These are phyloP conservation scores for Dactylellina haptotyla DNA, from an alignment of 2,329 filamentous ascomycete species.

Conservation along the genomic window DNA sequence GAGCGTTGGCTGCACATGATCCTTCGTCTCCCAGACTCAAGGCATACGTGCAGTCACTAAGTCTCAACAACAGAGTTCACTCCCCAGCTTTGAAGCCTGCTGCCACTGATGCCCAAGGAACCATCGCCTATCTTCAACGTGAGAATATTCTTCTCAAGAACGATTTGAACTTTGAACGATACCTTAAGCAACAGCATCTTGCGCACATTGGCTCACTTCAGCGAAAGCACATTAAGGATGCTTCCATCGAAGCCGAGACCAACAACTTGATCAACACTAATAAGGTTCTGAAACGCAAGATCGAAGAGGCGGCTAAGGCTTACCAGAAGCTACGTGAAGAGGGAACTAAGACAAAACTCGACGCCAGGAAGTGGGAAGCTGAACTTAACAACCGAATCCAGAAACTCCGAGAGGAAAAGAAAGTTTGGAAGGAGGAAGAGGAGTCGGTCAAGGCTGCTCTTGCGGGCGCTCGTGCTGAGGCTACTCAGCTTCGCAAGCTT, in stretches of 20 bases:
- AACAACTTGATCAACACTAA: constrained; percentile 83
- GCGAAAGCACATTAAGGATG: constrained; percentile 77
- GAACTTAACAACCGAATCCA: constrained; percentile 75
- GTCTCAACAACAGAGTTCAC: constrained; percentile 55
- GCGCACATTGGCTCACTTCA: constrained; percentile 82
- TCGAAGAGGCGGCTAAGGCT: constrained; percentile 76
- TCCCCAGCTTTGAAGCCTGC: constrained; percentile 58
- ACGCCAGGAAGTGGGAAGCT: constrained; percentile 81
- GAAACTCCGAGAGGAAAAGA: constrained; percentile 75
- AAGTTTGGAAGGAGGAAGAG: constrained; percentile 70
- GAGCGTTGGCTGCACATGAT: constrained; percentile 50
- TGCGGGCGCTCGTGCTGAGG: constrained; percentile 69
- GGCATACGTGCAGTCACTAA: constrained; percentile 59
- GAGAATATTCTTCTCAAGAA: constrained; percentile 81
- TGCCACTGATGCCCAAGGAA: constrained; percentile 60
- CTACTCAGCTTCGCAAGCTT: constrained; percentile 72
- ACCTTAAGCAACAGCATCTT: constrained; percentile 84
- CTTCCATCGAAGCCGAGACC: constrained; percentile 81
- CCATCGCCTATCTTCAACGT: constrained; percentile 71
- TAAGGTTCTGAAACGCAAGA: constrained; percentile 75
- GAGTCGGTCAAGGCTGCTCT: constrained; percentile 70
- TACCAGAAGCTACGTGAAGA: constrained; percentile 78
- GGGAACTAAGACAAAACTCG: constrained; percentile 74
- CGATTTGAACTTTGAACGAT: constrained; percentile 83
- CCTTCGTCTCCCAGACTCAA: constrained; percentile 58